phyloP scores from a whole-genome alignment of 768 basidiomycete species.

The Suillus sp. region DNA sequence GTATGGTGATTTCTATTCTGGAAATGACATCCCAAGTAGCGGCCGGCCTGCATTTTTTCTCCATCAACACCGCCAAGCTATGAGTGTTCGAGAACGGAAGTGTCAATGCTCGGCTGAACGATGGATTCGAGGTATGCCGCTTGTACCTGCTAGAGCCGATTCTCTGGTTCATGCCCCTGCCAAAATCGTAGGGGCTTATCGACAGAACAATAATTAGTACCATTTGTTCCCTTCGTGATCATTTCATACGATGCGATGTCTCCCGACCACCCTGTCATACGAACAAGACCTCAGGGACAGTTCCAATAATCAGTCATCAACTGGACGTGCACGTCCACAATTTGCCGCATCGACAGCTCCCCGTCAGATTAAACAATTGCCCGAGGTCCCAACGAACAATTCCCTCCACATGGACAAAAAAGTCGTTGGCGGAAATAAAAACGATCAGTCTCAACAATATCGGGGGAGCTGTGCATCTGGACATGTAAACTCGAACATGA shows the following conservation, averaged over 20 bases:
- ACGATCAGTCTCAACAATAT: conserved; percentile 28
- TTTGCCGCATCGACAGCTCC: conserved; percentile 54
- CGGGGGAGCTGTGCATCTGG: conserved; percentile 31
- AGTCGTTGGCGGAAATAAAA: conserved; percentile 47
- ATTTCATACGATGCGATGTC: conserved; percentile 56
- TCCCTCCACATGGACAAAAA: conserved; percentile 44
- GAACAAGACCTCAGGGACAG: conserved; percentile 49
- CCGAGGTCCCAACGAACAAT: conserved; percentile 58
- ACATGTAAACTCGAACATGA: conserved; percentile 51
- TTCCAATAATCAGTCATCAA: conserved; percentile 39
- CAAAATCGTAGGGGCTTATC: conserved; percentile 10
- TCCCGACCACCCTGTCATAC: conserved; percentile 44
- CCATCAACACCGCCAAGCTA: conserved; percentile 52
- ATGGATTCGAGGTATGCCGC: conserved; percentile 49
- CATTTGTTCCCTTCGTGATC: conserved; percentile 38
- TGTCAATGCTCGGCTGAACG: conserved; percentile 42
- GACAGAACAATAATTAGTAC: conserved; percentile 15
- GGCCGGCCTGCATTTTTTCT: conserved; percentile 43
- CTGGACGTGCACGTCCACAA: conserved; percentile 43
- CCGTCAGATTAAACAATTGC: conserved; percentile 55
- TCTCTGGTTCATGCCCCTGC: conserved; percentile 24
- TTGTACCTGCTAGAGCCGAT: conserved; percentile 28
- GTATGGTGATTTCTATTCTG: neutral
- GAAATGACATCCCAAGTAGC: conserved; percentile 41
- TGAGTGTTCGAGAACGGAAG: conserved; percentile 40